These are phyloP conservation scores for Phytophthora brassicae DNA, from an alignment of 352 stramenopile genomes.

Conservation along the genomic window DNA sequence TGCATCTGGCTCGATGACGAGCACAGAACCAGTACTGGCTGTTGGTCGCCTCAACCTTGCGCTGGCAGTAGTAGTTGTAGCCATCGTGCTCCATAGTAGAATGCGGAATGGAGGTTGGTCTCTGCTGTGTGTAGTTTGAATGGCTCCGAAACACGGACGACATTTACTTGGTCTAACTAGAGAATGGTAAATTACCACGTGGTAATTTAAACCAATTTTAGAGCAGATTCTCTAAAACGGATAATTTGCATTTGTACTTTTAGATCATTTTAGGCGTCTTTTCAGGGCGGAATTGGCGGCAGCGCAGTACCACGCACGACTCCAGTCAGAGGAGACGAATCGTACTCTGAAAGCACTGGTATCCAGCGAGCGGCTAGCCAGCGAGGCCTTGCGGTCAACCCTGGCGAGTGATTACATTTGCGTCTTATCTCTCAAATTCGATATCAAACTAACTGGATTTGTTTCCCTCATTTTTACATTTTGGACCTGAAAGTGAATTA, in stretches of 20 bases:
- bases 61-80: too few species aligned
- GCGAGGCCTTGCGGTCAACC: background rate
- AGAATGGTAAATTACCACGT: background rate
- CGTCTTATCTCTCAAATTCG: too few species aligned
- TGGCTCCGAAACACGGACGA: background rate
- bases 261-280: background rate
- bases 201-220: background rate
- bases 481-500: too few species aligned
- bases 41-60: too few species aligned
- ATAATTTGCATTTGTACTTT: background rate
- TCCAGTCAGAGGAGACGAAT: conserved; percentile 2
- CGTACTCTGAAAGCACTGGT: background rate
- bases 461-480: too few species aligned
- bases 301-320: background rate
- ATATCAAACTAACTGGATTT: too few species aligned
- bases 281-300: background rate
- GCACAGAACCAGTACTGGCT: too few species aligned
- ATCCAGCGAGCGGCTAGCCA: background rate
- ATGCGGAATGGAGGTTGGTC: background rate
- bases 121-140: background rate
- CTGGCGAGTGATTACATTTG: too few species aligned
- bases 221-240: background rate
- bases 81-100: background rate
- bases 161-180: background rate
- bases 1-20: too few species aligned